Conservation (phyloP, 2,329 filamentous ascomycete genomes). For the Cercospora janseana region DNA sequence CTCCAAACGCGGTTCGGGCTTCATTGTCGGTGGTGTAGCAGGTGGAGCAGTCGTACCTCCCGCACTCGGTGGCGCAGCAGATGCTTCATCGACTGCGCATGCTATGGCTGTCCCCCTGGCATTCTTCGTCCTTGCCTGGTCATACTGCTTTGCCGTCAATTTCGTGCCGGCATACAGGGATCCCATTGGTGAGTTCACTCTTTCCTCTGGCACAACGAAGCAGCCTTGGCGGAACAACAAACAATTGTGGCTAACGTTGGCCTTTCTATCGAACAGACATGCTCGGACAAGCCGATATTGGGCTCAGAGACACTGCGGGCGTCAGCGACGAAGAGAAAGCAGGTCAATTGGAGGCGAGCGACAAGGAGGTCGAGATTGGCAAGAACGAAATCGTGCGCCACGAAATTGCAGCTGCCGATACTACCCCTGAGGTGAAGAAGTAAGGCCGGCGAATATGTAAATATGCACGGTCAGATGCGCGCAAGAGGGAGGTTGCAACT, state of each 20-base stretch:
- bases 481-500: no score
- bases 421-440: neutral
- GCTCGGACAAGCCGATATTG: constrained; percentile 7
- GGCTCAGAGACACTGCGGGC: constrained; percentile 1
- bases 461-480: neutral
- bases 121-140: constrained; percentile 50
- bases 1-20: constrained; percentile 72
- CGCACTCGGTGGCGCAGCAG: constrained; percentile 66
- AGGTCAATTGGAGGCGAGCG: neutral
- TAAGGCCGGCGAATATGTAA: neutral
- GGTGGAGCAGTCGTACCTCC: constrained; percentile 72
- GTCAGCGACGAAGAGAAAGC: constrained; percentile 3
- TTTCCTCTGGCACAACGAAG: no score
- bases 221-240: no score
- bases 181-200: constrained; percentile 62
- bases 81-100: constrained; percentile 45
- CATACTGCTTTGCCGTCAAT: constrained; percentile 55
- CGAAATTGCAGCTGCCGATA: neutral
- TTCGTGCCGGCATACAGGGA: constrained; percentile 63
- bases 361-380: neutral
- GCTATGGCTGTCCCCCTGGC: constrained; percentile 39
- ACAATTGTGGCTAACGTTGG: constrained; percentile 5
- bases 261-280: neutral
- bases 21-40: constrained; percentile 68
- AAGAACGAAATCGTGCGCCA: constrained; percentile 1